Conservation (phyloP, 768 basidiomycete species). For the Cystobasidium tubakii region DNA sequence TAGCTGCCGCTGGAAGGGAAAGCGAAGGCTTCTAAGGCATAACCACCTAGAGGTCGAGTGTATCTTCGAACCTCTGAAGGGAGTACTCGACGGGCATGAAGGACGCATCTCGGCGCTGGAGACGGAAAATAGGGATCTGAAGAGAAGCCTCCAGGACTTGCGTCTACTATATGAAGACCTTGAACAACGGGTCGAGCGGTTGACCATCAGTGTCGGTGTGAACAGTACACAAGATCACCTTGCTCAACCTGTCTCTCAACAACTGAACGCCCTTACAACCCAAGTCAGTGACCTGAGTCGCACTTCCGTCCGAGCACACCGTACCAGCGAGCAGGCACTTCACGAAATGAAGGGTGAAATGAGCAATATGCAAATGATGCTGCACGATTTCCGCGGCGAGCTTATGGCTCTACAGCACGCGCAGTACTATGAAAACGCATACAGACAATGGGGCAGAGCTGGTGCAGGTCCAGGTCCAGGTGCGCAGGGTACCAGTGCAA, state of each 20-base stretch:
- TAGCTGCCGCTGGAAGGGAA: slow-evolving; percentile 12
- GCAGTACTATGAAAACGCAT: slow-evolving; percentile 27
- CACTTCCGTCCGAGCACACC: neutral
- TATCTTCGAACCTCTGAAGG: slow-evolving; percentile 28
- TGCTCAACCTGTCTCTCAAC: neutral
- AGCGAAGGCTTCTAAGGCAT: neutral
- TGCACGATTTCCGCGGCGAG: slow-evolving; percentile 30
- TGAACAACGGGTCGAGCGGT: neutral
- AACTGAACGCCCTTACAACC: neutral
- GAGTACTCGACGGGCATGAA: neutral
- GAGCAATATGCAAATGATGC: slow-evolving; percentile 18
- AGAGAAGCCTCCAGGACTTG: neutral
- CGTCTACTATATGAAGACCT: slow-evolving; percentile 11
- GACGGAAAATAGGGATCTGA: slow-evolving; percentile 3
- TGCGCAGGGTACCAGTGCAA: neutral
- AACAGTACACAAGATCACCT: neutral
- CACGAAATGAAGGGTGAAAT: slow-evolving; percentile 22
- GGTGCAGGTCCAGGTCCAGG: neutral
- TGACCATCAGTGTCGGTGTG: neutral
- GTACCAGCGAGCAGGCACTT: neutral
- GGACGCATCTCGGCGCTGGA: neutral
- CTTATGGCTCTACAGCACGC: slow-evolving; percentile 29
- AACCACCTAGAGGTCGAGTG: slow-evolving; percentile 10
- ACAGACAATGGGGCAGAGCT: slow-evolving; percentile 1
- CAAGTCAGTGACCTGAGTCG: neutral